These are phyloP conservation scores for Sporopachydermia lactativora DNA, from an alignment of 805 yeast species.

Conservation along the genomic window DNA sequence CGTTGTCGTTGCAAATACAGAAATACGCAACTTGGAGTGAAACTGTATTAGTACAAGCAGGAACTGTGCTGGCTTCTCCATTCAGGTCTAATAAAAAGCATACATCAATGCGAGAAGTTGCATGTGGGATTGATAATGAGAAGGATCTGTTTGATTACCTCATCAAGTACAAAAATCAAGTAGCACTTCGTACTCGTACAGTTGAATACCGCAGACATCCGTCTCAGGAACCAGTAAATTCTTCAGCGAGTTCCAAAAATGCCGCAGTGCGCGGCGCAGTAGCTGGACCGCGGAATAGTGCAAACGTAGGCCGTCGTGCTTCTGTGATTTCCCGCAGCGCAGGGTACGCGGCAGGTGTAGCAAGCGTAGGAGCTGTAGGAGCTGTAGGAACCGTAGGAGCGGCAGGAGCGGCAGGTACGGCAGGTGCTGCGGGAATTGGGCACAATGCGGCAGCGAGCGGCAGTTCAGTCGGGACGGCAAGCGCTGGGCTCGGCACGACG, in stretches of 20 bases:
- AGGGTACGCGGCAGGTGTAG: neutral
- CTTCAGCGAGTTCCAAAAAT: slow-evolving; percentile 14
- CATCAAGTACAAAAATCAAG: slow-evolving; percentile 28
- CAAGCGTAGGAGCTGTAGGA: neutral
- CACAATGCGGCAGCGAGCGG: slow-evolving; percentile 1
- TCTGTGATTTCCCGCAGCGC: too few species aligned
- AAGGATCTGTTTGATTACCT: slow-evolving; percentile 64
- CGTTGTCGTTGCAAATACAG: slow-evolving; percentile 75
- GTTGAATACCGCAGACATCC: slow-evolving; percentile 64
- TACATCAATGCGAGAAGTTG: slow-evolving; percentile 63
- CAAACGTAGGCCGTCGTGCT: too few species aligned
- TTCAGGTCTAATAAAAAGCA: slow-evolving; percentile 27
- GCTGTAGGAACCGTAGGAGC: neutral
- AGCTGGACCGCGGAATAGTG: neutral
- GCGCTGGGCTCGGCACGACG: slow-evolving; percentile 11
- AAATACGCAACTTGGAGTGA: slow-evolving; percentile 84
- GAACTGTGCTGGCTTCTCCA: slow-evolving; percentile 50
- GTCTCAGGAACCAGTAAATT: slow-evolving; percentile 28
- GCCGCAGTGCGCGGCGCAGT: neutral
- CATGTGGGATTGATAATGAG: slow-evolving; percentile 71
- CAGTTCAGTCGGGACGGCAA: slow-evolving; percentile 8
- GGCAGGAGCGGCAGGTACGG: neutral
- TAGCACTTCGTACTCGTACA: slow-evolving; percentile 27
- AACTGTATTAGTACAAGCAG: slow-evolving; percentile 68
- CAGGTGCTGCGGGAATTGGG: slow-evolving; percentile 3